phyloP scores from a whole-genome alignment of 331 rosid genomes.

The Acacia concinna region DNA sequence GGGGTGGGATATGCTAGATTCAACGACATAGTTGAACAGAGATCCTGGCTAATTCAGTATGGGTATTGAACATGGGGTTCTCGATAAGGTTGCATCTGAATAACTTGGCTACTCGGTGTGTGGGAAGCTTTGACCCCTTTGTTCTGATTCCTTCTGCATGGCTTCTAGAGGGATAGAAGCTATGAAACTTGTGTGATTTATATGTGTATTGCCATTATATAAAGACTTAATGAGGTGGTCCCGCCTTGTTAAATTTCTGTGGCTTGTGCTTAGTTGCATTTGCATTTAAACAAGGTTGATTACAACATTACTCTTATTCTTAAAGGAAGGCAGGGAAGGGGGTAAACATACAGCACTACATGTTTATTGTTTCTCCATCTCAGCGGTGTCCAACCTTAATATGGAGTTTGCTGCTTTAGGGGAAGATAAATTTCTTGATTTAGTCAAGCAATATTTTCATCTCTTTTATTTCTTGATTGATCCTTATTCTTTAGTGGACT shows the following conservation, averaged over 20 bases:
- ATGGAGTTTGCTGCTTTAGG: slow-evolving; percentile 19
- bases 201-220: background rate
- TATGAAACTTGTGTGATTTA: background rate
- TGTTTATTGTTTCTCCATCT: background rate
- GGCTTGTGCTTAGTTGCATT: background rate
- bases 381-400: background rate
- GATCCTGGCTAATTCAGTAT: background rate
- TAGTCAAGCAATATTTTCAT: background rate
- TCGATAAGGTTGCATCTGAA: background rate
- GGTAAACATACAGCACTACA: background rate
- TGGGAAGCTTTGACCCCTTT: background rate
- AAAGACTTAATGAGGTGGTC: background rate
- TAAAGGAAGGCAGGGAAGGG: slow-evolving; percentile 12
- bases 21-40: background rate
- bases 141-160: background rate
- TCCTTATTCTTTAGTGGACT: background rate
- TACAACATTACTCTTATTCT: background rate
- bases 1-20: slow-evolving; percentile 6
- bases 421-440: slow-evolving; percentile 10
- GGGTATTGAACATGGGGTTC: background rate
- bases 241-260: slow-evolving; percentile 11
- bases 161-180: background rate
- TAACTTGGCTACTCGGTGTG: slow-evolving; percentile 8
- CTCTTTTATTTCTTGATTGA: background rate
- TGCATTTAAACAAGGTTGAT: slow-evolving; percentile 1